Evolutionary conservation across 352 stramenopile genomes (phyloP).

Genomic region (Aphanomyces stellatus): DNA sequence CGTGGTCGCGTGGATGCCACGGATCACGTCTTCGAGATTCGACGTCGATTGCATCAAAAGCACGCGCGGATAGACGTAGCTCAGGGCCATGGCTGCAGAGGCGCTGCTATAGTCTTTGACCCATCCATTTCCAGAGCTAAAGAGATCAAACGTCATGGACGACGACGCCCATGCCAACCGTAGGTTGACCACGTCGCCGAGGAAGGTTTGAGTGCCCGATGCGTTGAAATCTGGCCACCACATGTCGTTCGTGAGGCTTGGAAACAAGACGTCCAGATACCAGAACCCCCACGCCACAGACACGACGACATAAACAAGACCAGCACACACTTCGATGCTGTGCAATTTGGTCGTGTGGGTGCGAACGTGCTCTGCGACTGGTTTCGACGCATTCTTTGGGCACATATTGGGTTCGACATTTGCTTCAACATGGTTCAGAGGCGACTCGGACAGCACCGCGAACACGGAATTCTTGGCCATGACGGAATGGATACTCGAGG

Average conservation of each 20-base stretch:
- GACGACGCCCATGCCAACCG: not conserved
- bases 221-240: not conserved
- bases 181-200: not conserved
- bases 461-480: not conserved
- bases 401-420: no score
- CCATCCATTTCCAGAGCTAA: not conserved
- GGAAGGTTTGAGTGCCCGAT: not conserved
- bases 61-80: not conserved
- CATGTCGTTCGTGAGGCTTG: not conserved
- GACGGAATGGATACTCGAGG: not conserved
- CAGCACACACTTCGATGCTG: not conserved
- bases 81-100: not conserved
- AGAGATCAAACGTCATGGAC: not conserved
- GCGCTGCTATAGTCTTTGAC: not conserved
- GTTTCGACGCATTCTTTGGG: no score
- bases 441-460: not conserved
- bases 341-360: not conserved
- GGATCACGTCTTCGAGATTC: not conserved
- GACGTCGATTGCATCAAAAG: not conserved
- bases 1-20: not conserved
- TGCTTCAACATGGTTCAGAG: not conserved
- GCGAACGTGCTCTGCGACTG: no score
- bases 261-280: not conserved
- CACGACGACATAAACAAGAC: not conserved
- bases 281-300: not conserved